phyloP scores from a whole-genome alignment of 352 stramenopile species.

The Pythium monospermum region DNA sequence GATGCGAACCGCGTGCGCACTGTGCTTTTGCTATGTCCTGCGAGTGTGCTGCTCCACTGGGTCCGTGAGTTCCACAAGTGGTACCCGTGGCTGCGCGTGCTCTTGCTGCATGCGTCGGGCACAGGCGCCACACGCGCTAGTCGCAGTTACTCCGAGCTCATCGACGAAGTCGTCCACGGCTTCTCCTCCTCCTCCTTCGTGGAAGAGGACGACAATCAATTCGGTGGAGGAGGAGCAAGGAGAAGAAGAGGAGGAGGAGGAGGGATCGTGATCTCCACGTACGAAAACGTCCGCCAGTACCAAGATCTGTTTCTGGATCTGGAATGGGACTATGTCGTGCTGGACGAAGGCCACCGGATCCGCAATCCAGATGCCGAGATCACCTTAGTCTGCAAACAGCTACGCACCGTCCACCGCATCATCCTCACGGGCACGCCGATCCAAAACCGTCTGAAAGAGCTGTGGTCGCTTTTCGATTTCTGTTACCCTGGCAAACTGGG shows the following conservation, averaged over 20 bases:
- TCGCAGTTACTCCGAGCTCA: constrained; percentile 47
- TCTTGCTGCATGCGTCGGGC: constrained; percentile 88
- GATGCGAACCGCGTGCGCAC: constrained; percentile 44
- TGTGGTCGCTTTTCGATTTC: constrained; percentile 99
- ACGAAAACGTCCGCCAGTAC: constrained; percentile 93
- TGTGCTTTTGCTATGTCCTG: constrained; percentile 92
- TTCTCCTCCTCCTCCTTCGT: constrained; percentile 4
- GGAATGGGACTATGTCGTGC: constrained; percentile 96
- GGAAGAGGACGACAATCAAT: constrained; percentile 17
- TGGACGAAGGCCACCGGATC: constrained; percentile 99
- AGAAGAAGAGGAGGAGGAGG: constrained; percentile 29
- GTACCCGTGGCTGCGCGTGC: constrained; percentile 83
- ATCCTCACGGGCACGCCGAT: constrained; percentile 91
- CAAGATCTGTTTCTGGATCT: constrained; percentile 87
- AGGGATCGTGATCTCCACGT: constrained; percentile 95
- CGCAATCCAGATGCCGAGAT: constrained; percentile 97
- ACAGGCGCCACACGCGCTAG: constrained; percentile 41
- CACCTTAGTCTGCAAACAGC: constrained; percentile 92
- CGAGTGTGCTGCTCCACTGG: constrained; percentile 95
- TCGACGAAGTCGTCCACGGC: constrained; percentile 48
- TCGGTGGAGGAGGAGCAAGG: not conserved
- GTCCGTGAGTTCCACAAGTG: constrained; percentile 93
- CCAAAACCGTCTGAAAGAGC: constrained; percentile 94
- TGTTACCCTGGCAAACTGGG: constrained; percentile 96
- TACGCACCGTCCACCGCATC: constrained; percentile 88